Percentiles rank a stretch among this genome's conserved stretches.
These are phyloP conservation scores for Fulvia fulva DNA, from an alignment of 2,329 filamentous ascomycete species.

Conservation along the genomic window DNA sequence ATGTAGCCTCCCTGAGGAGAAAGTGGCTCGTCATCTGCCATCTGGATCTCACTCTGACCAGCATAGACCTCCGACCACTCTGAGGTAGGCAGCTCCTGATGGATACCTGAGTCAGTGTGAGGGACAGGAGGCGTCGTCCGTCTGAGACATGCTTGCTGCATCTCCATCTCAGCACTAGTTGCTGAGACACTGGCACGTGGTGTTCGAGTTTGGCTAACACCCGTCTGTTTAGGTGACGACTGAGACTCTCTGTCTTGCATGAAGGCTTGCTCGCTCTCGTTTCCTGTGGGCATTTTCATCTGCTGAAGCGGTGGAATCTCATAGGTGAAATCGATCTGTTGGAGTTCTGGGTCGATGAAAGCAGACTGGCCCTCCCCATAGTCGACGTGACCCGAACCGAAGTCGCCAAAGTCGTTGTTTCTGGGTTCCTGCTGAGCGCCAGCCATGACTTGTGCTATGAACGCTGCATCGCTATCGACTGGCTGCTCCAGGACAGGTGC, in stretches of 20 bases:
- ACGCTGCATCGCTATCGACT: neutral
- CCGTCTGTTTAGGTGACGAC: too few species aligned
- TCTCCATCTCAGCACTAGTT: neutral
- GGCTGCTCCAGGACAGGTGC: too few species aligned
- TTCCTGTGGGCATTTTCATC: too few species aligned
- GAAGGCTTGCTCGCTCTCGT: too few species aligned
- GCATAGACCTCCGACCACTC: neutral
- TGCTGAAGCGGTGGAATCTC: too few species aligned
- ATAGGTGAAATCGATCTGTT: too few species aligned
- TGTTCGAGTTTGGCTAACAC: neutral
- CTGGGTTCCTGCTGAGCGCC: neutral
- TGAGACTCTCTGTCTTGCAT: too few species aligned
- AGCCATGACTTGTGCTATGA: neutral
- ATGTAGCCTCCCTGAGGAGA: neutral
- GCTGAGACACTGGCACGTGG: neutral
- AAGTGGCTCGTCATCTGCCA: neutral
- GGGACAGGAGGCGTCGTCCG: too few species aligned
- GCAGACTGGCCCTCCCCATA: neutral
- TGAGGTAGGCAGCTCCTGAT: neutral
- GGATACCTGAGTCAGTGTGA: neutral
- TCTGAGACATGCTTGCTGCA: neutral
- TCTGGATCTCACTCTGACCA: neutral
- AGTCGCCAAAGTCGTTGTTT: neutral
- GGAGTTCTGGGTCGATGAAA: too few species aligned
- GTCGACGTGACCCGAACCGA: neutral